Conservation (phyloP, 306 rosid genomes). For the Cucumis sativus region Cucumber_9930_V3 NC_026659.2:27501-28000, state of each 20-base stretch:
- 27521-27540: conserved; percentile 23
- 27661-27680: conserved; percentile 62
- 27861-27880: conserved; percentile 98
- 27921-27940: conserved; percentile 74
- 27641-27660: conserved; percentile 37
- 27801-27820: neutral
- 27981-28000: neutral
- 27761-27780: neutral
- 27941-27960: conserved; percentile 61
- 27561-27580: conserved; percentile 23
- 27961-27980: neutral
- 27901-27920: conserved; percentile 80
- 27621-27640: conserved; percentile 25
- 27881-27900: conserved; percentile 94
- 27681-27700: conserved; percentile 69
- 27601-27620: conserved; percentile 40
- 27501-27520: conserved; percentile 31
- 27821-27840: neutral
- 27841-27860: conserved; percentile 81
- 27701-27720: conserved; percentile 97
- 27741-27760: conserved; percentile 39
- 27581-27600: conserved; percentile 34
- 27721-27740: conserved; percentile 74
- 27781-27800: neutral
- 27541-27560: conserved; percentile 36